Conservation (phyloP, 768 basidiomycete genomes). For the Suillus bovinus region DNA sequence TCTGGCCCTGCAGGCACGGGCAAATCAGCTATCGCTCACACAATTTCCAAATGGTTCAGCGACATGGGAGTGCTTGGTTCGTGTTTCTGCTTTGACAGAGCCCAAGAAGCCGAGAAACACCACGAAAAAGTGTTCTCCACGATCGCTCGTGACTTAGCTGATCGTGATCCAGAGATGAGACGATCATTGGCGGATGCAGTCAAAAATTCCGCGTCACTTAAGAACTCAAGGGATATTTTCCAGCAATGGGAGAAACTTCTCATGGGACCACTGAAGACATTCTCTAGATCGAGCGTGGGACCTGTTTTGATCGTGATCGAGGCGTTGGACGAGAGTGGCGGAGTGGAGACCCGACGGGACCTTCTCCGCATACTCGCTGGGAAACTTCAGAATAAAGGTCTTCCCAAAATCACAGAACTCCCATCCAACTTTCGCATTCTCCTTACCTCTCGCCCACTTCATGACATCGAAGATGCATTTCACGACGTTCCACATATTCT, state of each 20-base stretch:
- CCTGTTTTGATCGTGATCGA: too few relatives aligned
- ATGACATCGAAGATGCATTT: too few relatives aligned
- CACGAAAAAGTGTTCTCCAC: conserved; percentile 28
- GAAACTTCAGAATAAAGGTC: too few relatives aligned
- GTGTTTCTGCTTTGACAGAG: conserved; percentile 18
- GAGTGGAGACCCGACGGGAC: too few relatives aligned
- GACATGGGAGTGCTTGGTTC: conserved; percentile 18
- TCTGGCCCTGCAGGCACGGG: conserved; percentile 24
- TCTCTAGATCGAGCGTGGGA: conserved; percentile 2
- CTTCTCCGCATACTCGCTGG: too few relatives aligned
- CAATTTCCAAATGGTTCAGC: conserved; percentile 13
- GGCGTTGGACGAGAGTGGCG: too few relatives aligned
- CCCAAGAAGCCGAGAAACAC: not conserved
- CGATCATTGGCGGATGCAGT: not conserved
- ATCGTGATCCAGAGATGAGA: conserved; percentile 11
- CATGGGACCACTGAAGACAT: conserved; percentile 11
- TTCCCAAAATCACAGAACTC: too few relatives aligned
- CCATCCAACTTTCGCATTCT: too few relatives aligned
- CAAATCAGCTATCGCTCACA: conserved; percentile 30
- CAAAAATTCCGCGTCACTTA: not conserved
- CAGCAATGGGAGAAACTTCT: conserved; percentile 21
- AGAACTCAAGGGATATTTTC: not conserved
- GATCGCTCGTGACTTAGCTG: conserved; percentile 26
- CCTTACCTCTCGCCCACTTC: too few relatives aligned
- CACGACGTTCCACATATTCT: too few relatives aligned